Evolutionary conservation across 495 filamentous ascomycete genomes (phyloP).

Genomic region (Staphylotrichum tortipilum): DNA sequence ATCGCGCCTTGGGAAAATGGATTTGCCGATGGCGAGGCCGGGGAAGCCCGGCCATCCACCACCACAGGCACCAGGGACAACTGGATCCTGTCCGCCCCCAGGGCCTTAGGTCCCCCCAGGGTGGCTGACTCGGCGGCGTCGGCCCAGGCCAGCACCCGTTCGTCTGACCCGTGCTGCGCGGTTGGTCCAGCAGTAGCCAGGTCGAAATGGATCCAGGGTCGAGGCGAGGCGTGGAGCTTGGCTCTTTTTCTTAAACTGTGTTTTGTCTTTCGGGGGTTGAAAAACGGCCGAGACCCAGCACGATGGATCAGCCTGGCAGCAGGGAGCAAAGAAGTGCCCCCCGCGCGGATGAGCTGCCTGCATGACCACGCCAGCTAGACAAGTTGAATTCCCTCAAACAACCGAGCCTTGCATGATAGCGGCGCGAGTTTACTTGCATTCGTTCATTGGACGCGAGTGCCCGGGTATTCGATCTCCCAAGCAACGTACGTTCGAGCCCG

Average conservation of each 20-base stretch:
- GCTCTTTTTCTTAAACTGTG: background rate
- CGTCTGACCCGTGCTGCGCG: background rate
- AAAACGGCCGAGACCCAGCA: conserved; percentile 1
- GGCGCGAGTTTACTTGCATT: too few species aligned
- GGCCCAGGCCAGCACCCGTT: background rate
- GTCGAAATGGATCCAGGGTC: background rate
- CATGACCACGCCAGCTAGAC: background rate
- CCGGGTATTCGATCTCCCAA: too few species aligned
- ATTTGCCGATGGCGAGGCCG: conserved; percentile 16
- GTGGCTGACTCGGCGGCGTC: background rate
- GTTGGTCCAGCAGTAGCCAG: background rate
- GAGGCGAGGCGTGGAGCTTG: background rate
- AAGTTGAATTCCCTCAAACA: too few species aligned
- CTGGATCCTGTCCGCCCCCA: too few species aligned
- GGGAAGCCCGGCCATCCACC: background rate
- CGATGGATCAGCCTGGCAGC: background rate
- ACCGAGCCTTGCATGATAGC: too few species aligned
- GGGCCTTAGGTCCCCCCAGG: too few species aligned
- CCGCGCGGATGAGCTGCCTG: background rate
- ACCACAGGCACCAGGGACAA: too few species aligned
- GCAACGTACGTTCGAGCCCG: too few species aligned
- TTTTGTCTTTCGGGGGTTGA: conserved; percentile 6
- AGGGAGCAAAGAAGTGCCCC: background rate
- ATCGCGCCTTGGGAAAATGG: conserved; percentile 17
- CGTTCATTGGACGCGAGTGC: too few species aligned